These are phyloP conservation scores for Stentor roeselii DNA, from an alignment of 73 alveolate genomes.

Conservation along the genomic window DNA sequence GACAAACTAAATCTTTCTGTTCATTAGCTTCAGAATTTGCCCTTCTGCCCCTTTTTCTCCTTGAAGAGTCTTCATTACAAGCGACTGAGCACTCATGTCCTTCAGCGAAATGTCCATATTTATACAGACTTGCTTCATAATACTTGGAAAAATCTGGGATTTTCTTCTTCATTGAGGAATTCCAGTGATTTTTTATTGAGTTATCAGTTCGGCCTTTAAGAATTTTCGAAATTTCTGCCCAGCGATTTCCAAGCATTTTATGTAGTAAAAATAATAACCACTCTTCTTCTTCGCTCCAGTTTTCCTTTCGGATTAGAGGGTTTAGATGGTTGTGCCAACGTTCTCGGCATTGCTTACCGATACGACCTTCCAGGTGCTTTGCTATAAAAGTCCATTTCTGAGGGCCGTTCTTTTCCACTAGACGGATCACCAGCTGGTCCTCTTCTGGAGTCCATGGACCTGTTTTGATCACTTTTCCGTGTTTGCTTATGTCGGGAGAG, in stretches of 20 bases:
- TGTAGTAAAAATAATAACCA: conserved; percentile 92
- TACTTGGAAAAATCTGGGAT: conserved; percentile 14
- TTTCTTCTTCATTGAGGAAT: conserved; percentile 27
- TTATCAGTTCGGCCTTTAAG: conserved; percentile 92
- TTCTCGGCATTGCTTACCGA: conserved; percentile 97
- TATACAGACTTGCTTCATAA: not conserved
- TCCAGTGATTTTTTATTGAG: conserved; percentile 36
- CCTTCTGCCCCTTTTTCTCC: conserved; percentile 25
- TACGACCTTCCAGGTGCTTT: conserved; percentile 91
- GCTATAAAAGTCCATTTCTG: conserved; percentile 96
- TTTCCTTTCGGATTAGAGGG: conserved; percentile 93
- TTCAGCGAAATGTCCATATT: conserved; percentile 3
- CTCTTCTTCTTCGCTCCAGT: conserved; percentile 96
- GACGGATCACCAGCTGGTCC: conserved; percentile 83
- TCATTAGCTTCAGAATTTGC: conserved; percentile 17
- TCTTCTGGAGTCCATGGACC: conserved; percentile 97
- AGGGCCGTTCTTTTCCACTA: conserved; percentile 95
- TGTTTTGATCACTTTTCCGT: conserved; percentile 14
- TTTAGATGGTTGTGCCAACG: conserved; percentile 99
- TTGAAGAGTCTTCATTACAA: not conserved
- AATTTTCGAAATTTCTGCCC: conserved; percentile 92
- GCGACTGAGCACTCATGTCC: not conserved
- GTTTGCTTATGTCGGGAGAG: too few species aligned
- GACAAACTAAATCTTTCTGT: not conserved
- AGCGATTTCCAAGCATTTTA: conserved; percentile 84